Conservation (phyloP, 345 rosid species). For the Chamaenerion angustifolium region DNA sequence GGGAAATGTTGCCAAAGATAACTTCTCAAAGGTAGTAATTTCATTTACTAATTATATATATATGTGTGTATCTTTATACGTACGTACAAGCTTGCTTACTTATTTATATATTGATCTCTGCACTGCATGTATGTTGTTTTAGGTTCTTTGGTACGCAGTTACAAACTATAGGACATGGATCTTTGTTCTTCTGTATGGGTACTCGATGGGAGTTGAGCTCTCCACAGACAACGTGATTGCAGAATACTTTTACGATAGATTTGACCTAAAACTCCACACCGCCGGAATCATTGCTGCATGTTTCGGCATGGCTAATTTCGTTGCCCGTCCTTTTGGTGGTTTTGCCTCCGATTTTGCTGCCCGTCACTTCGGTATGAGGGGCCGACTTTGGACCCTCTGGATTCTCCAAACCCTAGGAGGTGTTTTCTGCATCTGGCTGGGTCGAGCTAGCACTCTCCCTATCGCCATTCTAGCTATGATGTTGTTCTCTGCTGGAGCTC, state of each 20-base stretch:
- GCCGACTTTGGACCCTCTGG: conserved; percentile 67
- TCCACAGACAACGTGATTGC: conserved; percentile 73
- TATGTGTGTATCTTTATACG: too few relatives aligned
- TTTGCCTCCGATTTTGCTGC: conserved; percentile 51
- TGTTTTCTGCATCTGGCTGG: conserved; percentile 64
- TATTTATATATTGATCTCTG: too few relatives aligned
- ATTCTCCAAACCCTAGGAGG: conserved; percentile 60
- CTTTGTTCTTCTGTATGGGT: conserved; percentile 74
- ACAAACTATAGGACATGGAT: conserved; percentile 85
- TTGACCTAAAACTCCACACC: conserved; percentile 46
- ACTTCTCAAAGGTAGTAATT: conserved; percentile 48
- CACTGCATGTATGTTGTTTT: conserved; percentile 4
- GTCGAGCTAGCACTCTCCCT: conserved; percentile 48
- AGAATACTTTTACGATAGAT: conserved; percentile 75
- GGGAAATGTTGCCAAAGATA: conserved; percentile 58
- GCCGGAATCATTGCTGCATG: conserved; percentile 68
- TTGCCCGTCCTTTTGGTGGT: conserved; percentile 74
- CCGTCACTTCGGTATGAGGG: conserved; percentile 61
- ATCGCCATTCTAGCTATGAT: conserved; percentile 53
- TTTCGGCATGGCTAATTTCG: conserved; percentile 67
- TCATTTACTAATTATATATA: not conserved
- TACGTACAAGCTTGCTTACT: too few relatives aligned
- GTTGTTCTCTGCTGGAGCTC: conserved; percentile 59
- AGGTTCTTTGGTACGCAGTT: conserved; percentile 69
- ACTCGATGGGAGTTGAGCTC: conserved; percentile 84